phyloP scores from a whole-genome alignment of 352 stramenopile genomes.

The Globisporangium viniferum region DNA sequence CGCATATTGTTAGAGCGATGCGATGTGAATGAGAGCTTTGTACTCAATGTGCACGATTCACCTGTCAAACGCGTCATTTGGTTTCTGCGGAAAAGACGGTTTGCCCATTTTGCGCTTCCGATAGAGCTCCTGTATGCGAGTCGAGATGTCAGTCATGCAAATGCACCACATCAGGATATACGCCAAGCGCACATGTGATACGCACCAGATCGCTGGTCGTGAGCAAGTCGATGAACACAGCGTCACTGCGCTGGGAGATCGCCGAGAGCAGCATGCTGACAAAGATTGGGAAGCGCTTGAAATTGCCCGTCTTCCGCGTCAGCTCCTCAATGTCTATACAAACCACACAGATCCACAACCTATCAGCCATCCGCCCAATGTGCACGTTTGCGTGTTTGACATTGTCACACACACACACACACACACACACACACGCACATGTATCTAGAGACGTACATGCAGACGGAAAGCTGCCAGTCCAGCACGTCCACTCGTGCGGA shows the following conservation, averaged over 20 bases:
- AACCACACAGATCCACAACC: not conserved
- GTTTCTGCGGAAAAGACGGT: not conserved
- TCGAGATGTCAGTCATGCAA: not conserved
- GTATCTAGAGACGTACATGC: constrained; percentile 22
- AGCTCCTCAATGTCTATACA: constrained; percentile 86
- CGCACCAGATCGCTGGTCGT: constrained; percentile 83
- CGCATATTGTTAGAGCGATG: not conserved
- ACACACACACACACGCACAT: no score
- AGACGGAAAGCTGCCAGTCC: constrained; percentile 60
- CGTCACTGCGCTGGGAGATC: constrained; percentile 65
- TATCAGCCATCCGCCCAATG: not conserved
- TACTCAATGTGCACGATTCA: not conserved
- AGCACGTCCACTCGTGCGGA: constrained; percentile 29
- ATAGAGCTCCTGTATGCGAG: constrained; percentile 58
- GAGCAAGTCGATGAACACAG: constrained; percentile 90
- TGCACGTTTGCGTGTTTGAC: not conserved
- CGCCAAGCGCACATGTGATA: no score
- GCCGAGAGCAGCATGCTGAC: constrained; percentile 91
- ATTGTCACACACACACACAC: not conserved
- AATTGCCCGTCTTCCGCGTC: constrained; percentile 92
- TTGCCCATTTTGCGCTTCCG: constrained; percentile 67
- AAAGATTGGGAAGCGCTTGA: constrained; percentile 91
- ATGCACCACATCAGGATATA: not conserved
- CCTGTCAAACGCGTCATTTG: constrained; percentile 19
- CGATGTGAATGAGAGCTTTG: not conserved